Base-by-base conservation (phyloP, 495 filamentous ascomycete species). In the Oidiodendron maius region DNA sequence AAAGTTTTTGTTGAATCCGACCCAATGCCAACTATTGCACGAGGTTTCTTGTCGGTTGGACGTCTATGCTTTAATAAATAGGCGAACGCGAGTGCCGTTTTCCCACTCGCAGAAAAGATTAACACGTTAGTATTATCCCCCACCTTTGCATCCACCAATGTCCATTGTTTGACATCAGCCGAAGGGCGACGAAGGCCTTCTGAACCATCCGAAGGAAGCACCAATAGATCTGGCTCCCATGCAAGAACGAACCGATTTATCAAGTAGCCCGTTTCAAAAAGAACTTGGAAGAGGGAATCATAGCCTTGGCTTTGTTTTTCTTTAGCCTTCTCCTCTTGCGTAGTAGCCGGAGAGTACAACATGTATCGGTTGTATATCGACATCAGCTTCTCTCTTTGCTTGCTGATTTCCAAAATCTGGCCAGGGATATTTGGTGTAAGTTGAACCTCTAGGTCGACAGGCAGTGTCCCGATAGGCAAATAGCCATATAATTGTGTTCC, bases 311-410 rank as follows among this genome's bases (percentile, higher is more conserved):
- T 36, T 17, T 57, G 44, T 10, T 48, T 46, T 35, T 60, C 53
- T n/a, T n/a, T n/a, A n/a, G n/a, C n/a, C n/a, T n/a, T n/a, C 37
- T 55, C 46, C 21, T 43, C 36, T 22, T 30, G 32, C 40, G 46
- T 41, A 6, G 57, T n/a, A 5, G 37, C 39, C 39, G 59, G 49
- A 30, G 62, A 49, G 16, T 45, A 58, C 18, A 64, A 57, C 1
- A 61, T 39, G 51, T 77, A 78, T 3, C 64, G 65, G 55, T 81
- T 82, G 56, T 83, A 82, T 10, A 82, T 46, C 0, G 66, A 48
- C 58, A 78, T 66, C 13, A 74, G 49, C 10, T 65, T 43, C 37
- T 69, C 55, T 6, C 80, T 59, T 41, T 71, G 64, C 2, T 60
- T 56, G 51, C 65, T 73, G 11, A 62, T 63, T 25, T 74, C 72